These are phyloP conservation scores for Discostella pseudostelligera DNA, from an alignment of 108 stramenopile genomes.

Conservation along the genomic window DNA sequence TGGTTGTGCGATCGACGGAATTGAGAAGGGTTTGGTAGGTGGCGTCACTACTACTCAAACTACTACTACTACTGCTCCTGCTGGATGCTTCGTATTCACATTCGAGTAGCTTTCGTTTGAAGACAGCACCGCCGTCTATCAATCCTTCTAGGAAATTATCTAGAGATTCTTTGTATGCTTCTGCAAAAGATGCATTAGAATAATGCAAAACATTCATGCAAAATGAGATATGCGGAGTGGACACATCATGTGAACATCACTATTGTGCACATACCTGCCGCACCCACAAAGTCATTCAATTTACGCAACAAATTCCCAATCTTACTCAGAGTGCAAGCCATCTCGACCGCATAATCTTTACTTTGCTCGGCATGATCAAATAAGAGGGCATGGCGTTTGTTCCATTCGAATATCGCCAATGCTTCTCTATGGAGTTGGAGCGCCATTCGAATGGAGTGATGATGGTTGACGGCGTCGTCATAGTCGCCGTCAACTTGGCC, in stretches of 20 bases:
- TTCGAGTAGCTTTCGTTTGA: constrained; percentile 6
- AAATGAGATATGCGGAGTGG: too few relatives aligned
- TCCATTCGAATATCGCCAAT: constrained; percentile 22
- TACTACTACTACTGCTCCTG: neutral
- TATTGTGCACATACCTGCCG: constrained; percentile 1
- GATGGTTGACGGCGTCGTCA: too few relatives aligned
- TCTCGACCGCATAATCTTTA: constrained; percentile 5
- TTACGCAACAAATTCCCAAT: constrained; percentile 10
- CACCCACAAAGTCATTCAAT: constrained; percentile 23
- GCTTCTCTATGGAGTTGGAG: constrained; percentile 8
- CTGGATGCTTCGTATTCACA: neutral
- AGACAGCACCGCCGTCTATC: neutral
- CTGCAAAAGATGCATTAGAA: neutral
- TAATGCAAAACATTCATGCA: too few relatives aligned
- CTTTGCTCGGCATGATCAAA: neutral
- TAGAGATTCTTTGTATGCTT: constrained; percentile 15
- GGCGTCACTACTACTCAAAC: too few relatives aligned
- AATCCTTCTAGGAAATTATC: constrained; percentile 19
- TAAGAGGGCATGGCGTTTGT: constrained; percentile 21
- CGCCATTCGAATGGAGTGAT: too few relatives aligned
- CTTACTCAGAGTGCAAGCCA: constrained; percentile 12
- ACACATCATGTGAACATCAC: too few relatives aligned
- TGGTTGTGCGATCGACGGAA: neutral
- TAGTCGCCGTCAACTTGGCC: constrained; percentile 8
- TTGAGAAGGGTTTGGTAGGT: too few relatives aligned